Base-by-base conservation (phyloP, 208 protist species). In the Tritrichomonas musculus region DNA sequence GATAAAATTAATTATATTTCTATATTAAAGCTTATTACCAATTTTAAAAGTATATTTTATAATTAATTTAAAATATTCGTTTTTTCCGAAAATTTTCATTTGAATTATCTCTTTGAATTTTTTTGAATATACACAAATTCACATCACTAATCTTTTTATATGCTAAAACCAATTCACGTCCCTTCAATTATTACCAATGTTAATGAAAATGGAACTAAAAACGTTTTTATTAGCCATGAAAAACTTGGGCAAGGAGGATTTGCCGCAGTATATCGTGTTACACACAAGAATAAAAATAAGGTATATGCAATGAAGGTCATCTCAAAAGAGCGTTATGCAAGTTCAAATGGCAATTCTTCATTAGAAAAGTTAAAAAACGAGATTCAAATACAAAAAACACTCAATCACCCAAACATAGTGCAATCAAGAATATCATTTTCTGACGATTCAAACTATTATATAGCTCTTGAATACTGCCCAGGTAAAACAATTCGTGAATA, bases 301-400 rank as follows among this genome's bases (percentile, higher is more conserved):
- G 73, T 53, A n/a, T 98, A 97, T 94, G 98, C 98, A 0, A 97
- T 97, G 30, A 99, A 99, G 94, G 96, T 98, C 22, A 96, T 99
- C 93, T 95, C 96, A 92, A 98, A 98, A 93, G 36, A 64, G 5
- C 27, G 47, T 47, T 22, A 66, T 5, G 14, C n/a, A 14, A 92
- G 66, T 44, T 50, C 82, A 66, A 57, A 92, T 44, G n/a, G n/a
- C n/a, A n/a, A n/a, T n/a, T n/a, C n/a, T n/a, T 44, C 47, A 14
- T 22, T 69, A 22, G 36, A 92, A 36, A 92, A 96, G 95, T 95
- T 98, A 77, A 96, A 97, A 69, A 97, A 94, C 41, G 98, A 99
- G 95, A 99, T 99, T 93, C 96, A 96, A n/a, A 98, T 99, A 80
- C 98, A 99, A 96, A 93, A 95, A 25, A 96, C 96, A 80, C 96